Percentiles rank a stretch among this genome's conserved stretches.
Conservation (phyloP, 2,329 filamentous ascomycete species). For the Microsporum ferrugineum region DNA sequence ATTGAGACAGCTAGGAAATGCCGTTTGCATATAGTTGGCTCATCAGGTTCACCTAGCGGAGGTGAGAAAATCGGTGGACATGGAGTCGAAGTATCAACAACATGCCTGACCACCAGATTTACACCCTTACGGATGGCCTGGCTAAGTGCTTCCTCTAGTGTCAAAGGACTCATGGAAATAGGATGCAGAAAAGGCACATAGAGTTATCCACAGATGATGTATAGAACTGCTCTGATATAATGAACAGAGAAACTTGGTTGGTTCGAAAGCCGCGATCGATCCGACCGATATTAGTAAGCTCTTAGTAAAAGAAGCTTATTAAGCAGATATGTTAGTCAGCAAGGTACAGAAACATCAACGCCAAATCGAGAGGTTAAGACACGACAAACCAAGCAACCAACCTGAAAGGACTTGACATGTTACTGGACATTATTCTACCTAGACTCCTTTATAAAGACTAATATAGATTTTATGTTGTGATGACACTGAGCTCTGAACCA, state of each 20-base stretch:
- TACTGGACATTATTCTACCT: no score
- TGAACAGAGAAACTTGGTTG: neutral
- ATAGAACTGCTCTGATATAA: neutral
- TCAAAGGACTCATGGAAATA: neutral
- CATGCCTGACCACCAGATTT: slow-evolving; percentile 64
- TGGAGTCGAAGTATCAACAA: slow-evolving; percentile 70
- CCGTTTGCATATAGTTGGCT: slow-evolving; percentile 74
- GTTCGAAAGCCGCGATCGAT: neutral
- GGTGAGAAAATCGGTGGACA: slow-evolving; percentile 68
- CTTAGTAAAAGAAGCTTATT: neutral
- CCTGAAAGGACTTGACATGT: no score
- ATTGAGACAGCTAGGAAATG: slow-evolving; percentile 61
- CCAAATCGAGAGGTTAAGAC: no score
- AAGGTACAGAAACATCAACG: no score
- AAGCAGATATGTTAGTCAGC: neutral
- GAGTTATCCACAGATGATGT: neutral
- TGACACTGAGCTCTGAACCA: neutral
- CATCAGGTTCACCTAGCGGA: slow-evolving; percentile 57
- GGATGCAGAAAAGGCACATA: neutral
- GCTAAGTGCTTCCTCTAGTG: slow-evolving; percentile 37
- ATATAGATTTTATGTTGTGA: neutral
- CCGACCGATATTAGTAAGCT: neutral
- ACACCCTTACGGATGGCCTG: slow-evolving; percentile 42
- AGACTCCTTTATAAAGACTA: no score
- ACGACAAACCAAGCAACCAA: no score